Evolutionary conservation across 805 yeast genomes (phyloP).

Genomic region (Candida takata): DNA sequence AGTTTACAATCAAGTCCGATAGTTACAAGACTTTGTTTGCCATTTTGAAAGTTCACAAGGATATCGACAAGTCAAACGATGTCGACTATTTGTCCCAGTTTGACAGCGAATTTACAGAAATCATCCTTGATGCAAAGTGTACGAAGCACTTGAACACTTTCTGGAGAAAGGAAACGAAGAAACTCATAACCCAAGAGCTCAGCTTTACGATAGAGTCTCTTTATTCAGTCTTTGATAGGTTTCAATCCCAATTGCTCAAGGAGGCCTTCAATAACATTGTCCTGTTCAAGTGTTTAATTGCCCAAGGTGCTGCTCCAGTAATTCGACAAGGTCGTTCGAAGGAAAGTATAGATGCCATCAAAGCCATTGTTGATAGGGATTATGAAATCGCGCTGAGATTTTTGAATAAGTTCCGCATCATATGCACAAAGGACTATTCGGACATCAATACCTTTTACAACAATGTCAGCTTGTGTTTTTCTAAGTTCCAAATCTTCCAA

Average conservation of each 20-base stretch:
- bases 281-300: conserved; percentile 19
- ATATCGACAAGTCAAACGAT: conserved; percentile 10
- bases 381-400: conserved; percentile 22
- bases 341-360: conserved; percentile 10
- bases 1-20: conserved; percentile 14
- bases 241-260: conserved; percentile 10
- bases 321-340: conserved; percentile 7
- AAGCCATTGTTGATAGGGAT: conserved; percentile 13
- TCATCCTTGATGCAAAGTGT: conserved; percentile 21
- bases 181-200: conserved; percentile 6
- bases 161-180: conserved; percentile 13
- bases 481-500: conserved; percentile 22
- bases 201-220: conserved; percentile 18
- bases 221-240: conserved; percentile 19
- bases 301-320: conserved; percentile 19
- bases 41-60: conserved; percentile 14
- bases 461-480: conserved; percentile 19
- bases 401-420: conserved; percentile 19
- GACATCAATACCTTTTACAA: conserved; percentile 12
- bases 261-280: conserved; percentile 22
- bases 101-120: conserved; percentile 18
- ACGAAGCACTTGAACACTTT: conserved; percentile 14
- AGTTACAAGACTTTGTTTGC: conserved; percentile 12
- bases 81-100: conserved; percentile 14
- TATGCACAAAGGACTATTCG: conserved; percentile 4